Conservation (phyloP, 139 green algal species). For the Parachlorella kessleri region DNA sequence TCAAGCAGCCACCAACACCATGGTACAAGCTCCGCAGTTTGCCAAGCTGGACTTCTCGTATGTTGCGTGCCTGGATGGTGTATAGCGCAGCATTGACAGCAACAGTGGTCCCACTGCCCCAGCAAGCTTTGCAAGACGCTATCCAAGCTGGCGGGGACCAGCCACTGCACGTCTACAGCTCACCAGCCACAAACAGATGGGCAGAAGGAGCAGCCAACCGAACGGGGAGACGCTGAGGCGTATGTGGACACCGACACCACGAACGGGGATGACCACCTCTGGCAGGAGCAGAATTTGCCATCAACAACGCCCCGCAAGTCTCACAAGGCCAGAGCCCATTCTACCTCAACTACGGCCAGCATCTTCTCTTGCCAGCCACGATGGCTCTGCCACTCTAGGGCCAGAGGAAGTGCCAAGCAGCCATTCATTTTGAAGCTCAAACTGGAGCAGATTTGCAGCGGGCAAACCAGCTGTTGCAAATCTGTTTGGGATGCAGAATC, state of each 20-base stretch:
- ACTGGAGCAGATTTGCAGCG: too few species aligned
- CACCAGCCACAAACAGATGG: conserved; percentile 66
- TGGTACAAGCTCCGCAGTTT: too few species aligned
- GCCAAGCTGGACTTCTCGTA: too few species aligned
- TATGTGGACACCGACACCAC: conserved; percentile 32
- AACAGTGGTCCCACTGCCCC: too few species aligned
- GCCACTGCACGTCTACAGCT: conserved; percentile 17
- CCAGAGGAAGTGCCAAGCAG: background rate
- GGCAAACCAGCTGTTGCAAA: too few species aligned
- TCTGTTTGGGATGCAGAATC: background rate
- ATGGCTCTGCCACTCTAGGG: background rate
- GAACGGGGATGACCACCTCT: conserved; percentile 57
- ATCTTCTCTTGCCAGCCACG: conserved; percentile 29
- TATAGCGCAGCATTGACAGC: too few species aligned
- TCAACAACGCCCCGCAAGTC: conserved; percentile 49
- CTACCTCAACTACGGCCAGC: conserved; percentile 45
- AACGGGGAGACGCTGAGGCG: conserved; percentile 48
- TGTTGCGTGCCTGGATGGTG: too few species aligned
- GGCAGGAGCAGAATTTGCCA: conserved; percentile 49
- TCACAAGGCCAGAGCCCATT: conserved; percentile 39
- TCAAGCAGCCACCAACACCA: too few species aligned
- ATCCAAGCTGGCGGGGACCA: too few species aligned
- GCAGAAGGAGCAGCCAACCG: conserved; percentile 65
- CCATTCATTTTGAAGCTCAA: background rate
- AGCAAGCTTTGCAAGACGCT: too few species aligned